Evolutionary conservation across 2,329 filamentous ascomycete genomes (phyloP).

Genomic region (Fusarium brevicatenulatum): DNA sequence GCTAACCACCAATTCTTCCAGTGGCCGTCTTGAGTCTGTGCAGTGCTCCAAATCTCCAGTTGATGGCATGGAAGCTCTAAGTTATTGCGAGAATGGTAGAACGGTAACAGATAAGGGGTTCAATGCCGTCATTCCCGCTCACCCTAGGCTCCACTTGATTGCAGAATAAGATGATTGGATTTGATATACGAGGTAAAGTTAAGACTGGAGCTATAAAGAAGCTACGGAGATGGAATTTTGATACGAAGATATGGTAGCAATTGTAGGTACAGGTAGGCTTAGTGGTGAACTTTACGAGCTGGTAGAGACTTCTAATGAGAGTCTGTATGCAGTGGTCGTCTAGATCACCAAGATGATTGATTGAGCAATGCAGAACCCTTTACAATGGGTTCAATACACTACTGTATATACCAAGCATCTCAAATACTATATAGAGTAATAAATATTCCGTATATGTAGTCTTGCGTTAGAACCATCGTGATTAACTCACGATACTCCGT

Average conservation of each 20-base stretch:
- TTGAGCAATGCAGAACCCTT: not conserved
- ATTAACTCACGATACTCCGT: not conserved
- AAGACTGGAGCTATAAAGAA: not conserved
- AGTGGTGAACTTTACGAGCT: not conserved
- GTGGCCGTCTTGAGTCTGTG: not conserved
- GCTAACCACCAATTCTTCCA: not conserved
- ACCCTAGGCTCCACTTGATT: slow-evolving; percentile 23
- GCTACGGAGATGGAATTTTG: not conserved
- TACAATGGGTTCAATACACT: not conserved
- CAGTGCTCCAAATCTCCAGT: not conserved
- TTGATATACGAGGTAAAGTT: not conserved
- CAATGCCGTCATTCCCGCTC: slow-evolving; percentile 27
- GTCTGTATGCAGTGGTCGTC: not conserved
- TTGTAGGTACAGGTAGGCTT: not conserved
- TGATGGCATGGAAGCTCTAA: too few species aligned
- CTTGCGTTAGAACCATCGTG: not conserved
- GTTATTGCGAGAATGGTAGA: not conserved
- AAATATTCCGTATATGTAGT: too few species aligned
- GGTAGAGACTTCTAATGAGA: not conserved
- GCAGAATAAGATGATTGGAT: slow-evolving; percentile 5
- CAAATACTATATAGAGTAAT: not conserved
- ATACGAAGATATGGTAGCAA: not conserved
- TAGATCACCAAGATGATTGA: not conserved
- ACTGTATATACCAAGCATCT: too few species aligned
- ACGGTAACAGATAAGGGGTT: slow-evolving; percentile 1